A percentile compares a stretch with the other conserved stretches of the same genome.
Conservation (phyloP, 441 rosid genomes). For the Populus hybrid region DNA sequence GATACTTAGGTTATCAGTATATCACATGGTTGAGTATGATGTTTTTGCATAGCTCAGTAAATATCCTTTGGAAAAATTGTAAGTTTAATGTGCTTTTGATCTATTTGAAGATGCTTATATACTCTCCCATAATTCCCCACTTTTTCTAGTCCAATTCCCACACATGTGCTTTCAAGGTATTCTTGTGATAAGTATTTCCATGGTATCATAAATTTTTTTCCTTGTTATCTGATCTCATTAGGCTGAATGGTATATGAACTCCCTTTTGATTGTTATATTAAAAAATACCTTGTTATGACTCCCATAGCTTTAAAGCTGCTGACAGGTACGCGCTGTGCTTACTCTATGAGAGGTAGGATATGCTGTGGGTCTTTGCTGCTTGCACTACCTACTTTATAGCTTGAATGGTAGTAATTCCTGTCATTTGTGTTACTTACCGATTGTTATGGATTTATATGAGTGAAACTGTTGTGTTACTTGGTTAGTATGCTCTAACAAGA, state of each 20-base stretch:
- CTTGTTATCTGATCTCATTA: slow-evolving; percentile 21
- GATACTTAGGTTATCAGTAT: not conserved
- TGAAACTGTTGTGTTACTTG: not conserved
- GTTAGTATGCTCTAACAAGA: not conserved
- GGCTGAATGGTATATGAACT: slow-evolving; percentile 17
- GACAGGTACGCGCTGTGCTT: slow-evolving; percentile 55
- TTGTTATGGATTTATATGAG: slow-evolving; percentile 1
- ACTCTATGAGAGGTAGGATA: slow-evolving; percentile 57
- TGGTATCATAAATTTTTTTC: slow-evolving; percentile 24
- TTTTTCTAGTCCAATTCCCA: slow-evolving; percentile 16
- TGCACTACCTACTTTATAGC: slow-evolving; percentile 47
- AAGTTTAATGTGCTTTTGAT: slow-evolving; percentile 1
- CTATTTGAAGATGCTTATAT: slow-evolving; percentile 6
- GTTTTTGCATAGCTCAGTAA: not conserved
- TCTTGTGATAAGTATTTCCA: slow-evolving; percentile 18
- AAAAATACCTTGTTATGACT: slow-evolving; percentile 26
- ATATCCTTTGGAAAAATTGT: not conserved
- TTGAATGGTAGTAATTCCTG: slow-evolving; percentile 45
- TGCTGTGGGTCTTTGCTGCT: slow-evolving; percentile 58
- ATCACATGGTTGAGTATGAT: not conserved
- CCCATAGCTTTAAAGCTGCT: slow-evolving; percentile 50
- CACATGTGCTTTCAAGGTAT: slow-evolving; percentile 2
- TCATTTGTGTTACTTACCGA: slow-evolving; percentile 31
- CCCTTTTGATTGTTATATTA: slow-evolving; percentile 18
- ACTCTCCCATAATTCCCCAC: slow-evolving; percentile 11